Evolutionary conservation across 129 eudicot genomes (phyloP).

Genomic region (Artemisia argyi): DNA sequence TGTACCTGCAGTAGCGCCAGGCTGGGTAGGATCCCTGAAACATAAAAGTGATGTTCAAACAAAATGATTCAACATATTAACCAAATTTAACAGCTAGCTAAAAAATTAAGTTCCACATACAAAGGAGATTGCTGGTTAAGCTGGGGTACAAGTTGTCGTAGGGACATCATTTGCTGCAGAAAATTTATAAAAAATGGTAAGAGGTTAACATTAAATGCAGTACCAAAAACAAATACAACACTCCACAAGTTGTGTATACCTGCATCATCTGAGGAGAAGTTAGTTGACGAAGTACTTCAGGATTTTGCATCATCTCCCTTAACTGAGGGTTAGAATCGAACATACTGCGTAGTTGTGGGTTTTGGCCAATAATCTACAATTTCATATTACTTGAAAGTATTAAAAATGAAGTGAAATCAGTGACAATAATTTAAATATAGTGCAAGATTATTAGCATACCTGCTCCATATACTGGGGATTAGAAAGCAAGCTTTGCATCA

Average conservation of each 20-base stretch:
- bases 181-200: constrained; percentile 9
- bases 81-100: not conserved
- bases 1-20: constrained; percentile 53
- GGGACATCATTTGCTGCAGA: constrained; percentile 65
- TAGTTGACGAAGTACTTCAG: constrained; percentile 70
- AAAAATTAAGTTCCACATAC: constrained; percentile 45
- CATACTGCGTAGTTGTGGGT: constrained; percentile 77
- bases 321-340: constrained; percentile 68
- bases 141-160: constrained; percentile 68
- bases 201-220: not conserved
- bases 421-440: not conserved
- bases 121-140: constrained; percentile 52
- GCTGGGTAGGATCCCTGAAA: constrained; percentile 68
- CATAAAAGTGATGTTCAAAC: constrained; percentile 12
- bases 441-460: constrained; percentile 36
- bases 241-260: constrained; percentile 41
- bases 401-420: constrained; percentile 9
- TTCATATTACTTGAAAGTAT: constrained; percentile 3
- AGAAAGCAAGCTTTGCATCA: constrained; percentile 89
- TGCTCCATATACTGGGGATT: constrained; percentile 93
- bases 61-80: not conserved
- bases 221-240: not conserved
- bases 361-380: constrained; percentile 54
- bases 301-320: constrained; percentile 76
- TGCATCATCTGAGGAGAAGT: constrained; percentile 91